Evolutionary conservation across 108 stramenopile species (phyloP).

Genomic region (Parietichytrium sp.): DNA sequence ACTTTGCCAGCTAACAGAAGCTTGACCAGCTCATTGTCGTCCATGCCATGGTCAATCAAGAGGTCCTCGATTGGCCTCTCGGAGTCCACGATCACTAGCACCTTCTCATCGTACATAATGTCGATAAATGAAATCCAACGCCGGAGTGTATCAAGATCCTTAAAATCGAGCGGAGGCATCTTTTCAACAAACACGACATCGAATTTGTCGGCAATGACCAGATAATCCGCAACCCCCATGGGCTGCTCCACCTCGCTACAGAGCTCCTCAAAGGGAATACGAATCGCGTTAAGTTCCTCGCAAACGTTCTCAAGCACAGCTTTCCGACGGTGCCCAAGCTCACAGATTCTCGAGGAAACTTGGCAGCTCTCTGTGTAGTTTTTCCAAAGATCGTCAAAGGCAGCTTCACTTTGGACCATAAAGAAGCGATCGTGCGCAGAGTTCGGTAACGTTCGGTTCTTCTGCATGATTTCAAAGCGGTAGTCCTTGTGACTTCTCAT

Average conservation of each 20-base stretch:
- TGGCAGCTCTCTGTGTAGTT: too few species aligned
- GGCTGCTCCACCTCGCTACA: slow-evolving; percentile 75
- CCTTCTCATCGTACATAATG: slow-evolving; percentile 62
- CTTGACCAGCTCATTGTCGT: slow-evolving; percentile 38
- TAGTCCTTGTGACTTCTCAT: slow-evolving; percentile 68
- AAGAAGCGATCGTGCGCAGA: too few species aligned
- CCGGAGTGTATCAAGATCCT: slow-evolving; percentile 58
- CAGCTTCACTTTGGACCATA: too few species aligned
- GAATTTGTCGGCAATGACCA: slow-evolving; percentile 80
- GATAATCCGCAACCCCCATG: slow-evolving; percentile 82
- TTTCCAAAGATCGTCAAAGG: background rate
- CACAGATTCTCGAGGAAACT: too few species aligned
- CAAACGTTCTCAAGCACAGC: too few species aligned
- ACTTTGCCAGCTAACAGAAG: background rate
- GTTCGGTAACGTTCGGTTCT: background rate
- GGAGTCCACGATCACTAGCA: slow-evolving; percentile 41
- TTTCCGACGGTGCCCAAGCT: too few species aligned
- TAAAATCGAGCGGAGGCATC: slow-evolving; percentile 73
- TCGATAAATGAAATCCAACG: slow-evolving; percentile 66
- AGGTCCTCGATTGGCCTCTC: slow-evolving; percentile 42
- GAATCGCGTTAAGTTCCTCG: too few species aligned
- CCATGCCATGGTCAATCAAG: slow-evolving; percentile 35
- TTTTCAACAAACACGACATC: slow-evolving; percentile 71
- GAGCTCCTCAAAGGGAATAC: slow-evolving; percentile 72
- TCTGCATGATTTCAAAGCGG: too few species aligned